These are phyloP conservation scores for Strigomonas culicis DNA, from an alignment of 208 protist species.

Conservation along the genomic window DNA sequence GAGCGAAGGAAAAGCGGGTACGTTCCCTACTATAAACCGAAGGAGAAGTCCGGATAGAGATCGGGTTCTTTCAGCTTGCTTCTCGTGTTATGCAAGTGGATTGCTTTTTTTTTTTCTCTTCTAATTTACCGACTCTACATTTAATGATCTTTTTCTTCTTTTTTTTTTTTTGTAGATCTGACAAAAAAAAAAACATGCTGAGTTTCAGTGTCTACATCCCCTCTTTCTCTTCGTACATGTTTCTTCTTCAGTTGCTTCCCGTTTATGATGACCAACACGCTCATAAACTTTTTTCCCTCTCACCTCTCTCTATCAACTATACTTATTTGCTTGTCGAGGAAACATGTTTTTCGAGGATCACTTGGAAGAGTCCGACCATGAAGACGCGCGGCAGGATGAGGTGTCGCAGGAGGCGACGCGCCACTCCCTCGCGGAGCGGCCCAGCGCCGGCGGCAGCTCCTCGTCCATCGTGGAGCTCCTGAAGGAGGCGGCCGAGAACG, in stretches of 20 bases:
- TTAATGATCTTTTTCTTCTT: background rate
- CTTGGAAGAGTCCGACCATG: constrained; percentile 44
- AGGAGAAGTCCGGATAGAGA: constrained; percentile 7
- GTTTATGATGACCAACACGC: background rate
- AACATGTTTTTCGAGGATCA: constrained; percentile 75
- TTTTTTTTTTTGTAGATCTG: background rate
- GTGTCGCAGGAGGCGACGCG: constrained; percentile 8
- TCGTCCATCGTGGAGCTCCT: constrained; percentile 34
- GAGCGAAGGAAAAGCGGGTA: constrained; percentile 30
- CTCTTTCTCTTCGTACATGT: constrained; percentile 1
- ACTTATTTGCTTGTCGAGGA: too few species aligned
- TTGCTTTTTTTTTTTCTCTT: constrained; percentile 7
- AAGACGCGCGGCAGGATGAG: constrained; percentile 18
- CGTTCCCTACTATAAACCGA: constrained; percentile 29
- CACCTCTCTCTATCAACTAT: background rate
- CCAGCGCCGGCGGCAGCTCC: constrained; percentile 14
- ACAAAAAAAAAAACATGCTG: background rate
- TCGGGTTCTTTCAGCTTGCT: background rate
- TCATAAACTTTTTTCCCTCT: background rate
- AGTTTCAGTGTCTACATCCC: background rate
- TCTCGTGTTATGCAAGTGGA: background rate
- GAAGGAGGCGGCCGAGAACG: constrained; percentile 70
- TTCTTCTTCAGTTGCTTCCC: constrained; percentile 7
- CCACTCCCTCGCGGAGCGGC: background rate
- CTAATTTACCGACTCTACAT: background rate